A percentile compares a stretch with the other conserved stretches of the same genome.
phyloP scores from a whole-genome alignment of 2,329 filamentous ascomycete genomes.

The Scedosporium dehoogii region DNA sequence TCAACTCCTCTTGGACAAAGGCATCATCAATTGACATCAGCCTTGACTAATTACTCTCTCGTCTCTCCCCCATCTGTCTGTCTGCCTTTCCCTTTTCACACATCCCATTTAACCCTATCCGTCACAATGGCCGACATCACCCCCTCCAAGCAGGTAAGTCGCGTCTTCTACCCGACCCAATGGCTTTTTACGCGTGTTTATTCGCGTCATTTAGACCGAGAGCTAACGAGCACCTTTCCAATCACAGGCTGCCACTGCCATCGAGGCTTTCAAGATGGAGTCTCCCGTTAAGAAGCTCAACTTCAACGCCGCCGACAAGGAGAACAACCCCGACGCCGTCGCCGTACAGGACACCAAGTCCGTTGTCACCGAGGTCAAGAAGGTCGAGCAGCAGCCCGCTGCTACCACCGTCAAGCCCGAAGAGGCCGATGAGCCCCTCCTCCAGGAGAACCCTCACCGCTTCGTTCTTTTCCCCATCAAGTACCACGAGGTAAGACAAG shows the following conservation, averaged over 20 bases:
- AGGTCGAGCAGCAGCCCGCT: slow-evolving; percentile 28
- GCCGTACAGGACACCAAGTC: slow-evolving; percentile 46
- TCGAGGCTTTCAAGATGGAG: slow-evolving; percentile 86
- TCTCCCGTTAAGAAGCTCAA: slow-evolving; percentile 85
- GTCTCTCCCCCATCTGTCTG: neutral
- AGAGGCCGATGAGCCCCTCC: slow-evolving; percentile 78
- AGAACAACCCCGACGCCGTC: slow-evolving; percentile 48
- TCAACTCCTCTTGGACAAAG: slow-evolving; percentile 1
- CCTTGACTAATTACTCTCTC: neutral
- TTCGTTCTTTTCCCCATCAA: slow-evolving; percentile 99
- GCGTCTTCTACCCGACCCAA: slow-evolving; percentile 14
- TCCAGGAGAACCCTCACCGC: slow-evolving; percentile 90
- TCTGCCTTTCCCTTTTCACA: neutral
- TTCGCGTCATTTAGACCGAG: neutral
- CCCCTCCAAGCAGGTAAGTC: slow-evolving; percentile 47
- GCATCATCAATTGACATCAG: neutral
- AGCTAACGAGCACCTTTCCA: neutral
- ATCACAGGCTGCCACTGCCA: slow-evolving; percentile 68
- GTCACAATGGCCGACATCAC: slow-evolving; percentile 63
- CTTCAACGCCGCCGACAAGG: slow-evolving; percentile 67
- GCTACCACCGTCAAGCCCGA: slow-evolving; percentile 50
- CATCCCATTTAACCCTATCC: neutral
- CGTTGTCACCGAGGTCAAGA: slow-evolving; percentile 30
- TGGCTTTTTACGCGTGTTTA: neutral
- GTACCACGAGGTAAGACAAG: slow-evolving; percentile 82